Percentiles rank a stretch among this genome's conserved stretches.
Conservation (phyloP, 345 rosid species). For the Ceriops decandra region DNA sequence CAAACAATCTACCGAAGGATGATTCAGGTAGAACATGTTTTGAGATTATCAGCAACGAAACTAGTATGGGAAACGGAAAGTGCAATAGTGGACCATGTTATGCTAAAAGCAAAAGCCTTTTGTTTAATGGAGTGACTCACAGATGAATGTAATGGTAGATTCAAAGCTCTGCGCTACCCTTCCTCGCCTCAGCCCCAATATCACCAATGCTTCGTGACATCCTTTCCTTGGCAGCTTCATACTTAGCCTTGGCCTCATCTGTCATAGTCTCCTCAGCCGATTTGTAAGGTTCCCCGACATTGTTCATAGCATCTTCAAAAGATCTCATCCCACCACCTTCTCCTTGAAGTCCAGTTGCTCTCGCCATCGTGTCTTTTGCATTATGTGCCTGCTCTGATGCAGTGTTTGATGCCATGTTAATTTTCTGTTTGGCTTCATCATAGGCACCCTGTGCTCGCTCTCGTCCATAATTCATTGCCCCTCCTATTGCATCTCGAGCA, state of each 20-base stretch:
- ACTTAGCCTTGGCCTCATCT: conserved; percentile 20
- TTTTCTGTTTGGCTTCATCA: conserved; percentile 4
- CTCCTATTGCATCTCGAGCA: conserved; percentile 4
- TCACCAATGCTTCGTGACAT: conserved; percentile 43
- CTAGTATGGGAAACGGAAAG: background rate
- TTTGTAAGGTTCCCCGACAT: conserved; percentile 38
- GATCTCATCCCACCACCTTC: background rate
- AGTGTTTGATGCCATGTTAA: background rate
- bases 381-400: conserved; percentile 6
- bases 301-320: conserved; percentile 24
- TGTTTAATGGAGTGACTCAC: conserved; percentile 13
- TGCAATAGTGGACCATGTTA: background rate
- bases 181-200: conserved; percentile 41
- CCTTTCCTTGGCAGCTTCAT: conserved; percentile 50
- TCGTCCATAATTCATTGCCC: conserved; percentile 4
- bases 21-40: background rate
- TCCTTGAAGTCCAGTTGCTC: background rate
- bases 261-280: conserved; percentile 38
- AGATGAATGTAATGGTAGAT: conserved; percentile 7
- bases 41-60: background rate
- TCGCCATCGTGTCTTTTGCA: background rate
- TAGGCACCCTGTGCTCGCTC: background rate
- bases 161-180: conserved; percentile 21
- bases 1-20: background rate
- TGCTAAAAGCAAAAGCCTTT: background rate